These are phyloP conservation scores for Annulohypoxylon bovei DNA, from an alignment of 495 filamentous ascomycete genomes.

Conservation along the genomic window DNA sequence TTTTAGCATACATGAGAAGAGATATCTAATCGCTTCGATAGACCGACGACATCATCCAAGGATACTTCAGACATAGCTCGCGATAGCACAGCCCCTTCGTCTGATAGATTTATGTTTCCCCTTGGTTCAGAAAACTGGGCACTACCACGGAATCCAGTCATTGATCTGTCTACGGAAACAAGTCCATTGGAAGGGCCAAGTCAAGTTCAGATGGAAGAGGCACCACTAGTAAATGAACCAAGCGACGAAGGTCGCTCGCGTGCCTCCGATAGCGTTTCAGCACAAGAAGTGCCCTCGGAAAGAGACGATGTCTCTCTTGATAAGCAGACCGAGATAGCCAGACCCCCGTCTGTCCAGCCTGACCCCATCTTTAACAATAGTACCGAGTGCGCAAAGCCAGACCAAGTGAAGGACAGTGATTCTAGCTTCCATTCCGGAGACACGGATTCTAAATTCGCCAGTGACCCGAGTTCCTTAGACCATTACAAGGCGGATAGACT, in stretches of 20 bases:
- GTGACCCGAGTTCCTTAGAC: not conserved
- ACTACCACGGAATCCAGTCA: constrained; percentile 10
- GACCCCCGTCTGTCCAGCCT: not conserved
- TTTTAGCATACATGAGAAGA: not conserved
- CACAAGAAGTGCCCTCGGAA: not conserved
- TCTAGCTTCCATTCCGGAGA: not conserved
- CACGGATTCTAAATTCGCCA: constrained; percentile 1
- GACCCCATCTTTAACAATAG: not conserved
- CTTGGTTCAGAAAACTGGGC: constrained; percentile 8
- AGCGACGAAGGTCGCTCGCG: not conserved
- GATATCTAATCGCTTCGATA: constrained; percentile 30
- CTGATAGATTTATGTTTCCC: constrained; percentile 8
- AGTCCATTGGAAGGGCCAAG: constrained; percentile 12
- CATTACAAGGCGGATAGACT: not conserved
- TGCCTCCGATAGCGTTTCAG: not conserved
- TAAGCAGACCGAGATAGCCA: constrained; percentile 7
- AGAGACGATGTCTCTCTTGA: not conserved
- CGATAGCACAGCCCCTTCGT: constrained; percentile 13
- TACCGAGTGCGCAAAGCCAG: not conserved
- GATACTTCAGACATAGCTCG: constrained; percentile 4
- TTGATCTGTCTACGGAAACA: constrained; percentile 21
- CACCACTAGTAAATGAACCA: constrained; percentile 3
- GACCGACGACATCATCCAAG: constrained; percentile 10
- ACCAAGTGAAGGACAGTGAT: constrained; percentile 1
- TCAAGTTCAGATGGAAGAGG: constrained; percentile 28